Evolutionary conservation across 441 rosid species (phyloP), one percentile per base, ranked within the genome.

Genomic region (Populus hybrid): DNA sequence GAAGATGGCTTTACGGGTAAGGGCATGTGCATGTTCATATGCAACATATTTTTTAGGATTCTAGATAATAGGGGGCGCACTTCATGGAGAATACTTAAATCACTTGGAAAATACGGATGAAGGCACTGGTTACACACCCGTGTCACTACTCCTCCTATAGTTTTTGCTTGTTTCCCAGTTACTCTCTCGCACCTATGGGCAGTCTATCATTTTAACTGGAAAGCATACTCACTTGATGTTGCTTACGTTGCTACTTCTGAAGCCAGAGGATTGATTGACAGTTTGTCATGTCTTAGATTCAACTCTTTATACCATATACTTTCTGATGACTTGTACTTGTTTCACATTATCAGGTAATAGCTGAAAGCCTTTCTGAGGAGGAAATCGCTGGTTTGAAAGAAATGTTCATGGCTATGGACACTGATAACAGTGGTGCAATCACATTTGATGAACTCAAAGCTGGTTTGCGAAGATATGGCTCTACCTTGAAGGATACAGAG

Each of bases 401-500:
- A 86, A 94, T 97, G 98, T 97, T 97, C 82, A 84, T 77, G 76
- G 85, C 98, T 67, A 97, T 97, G 97, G 99, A 97, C 86, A 97
- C 98, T 46, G 98, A 94, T 80, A 92, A 82, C 81, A 97, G 99
- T 46, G 99, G 99, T 57, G 99, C 99, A 16, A 94, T 97, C 79
- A 97, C 98, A 76, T 97, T 92, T 83, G 99, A 97, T 83, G 99
- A 97, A 81, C 98, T 97, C 77, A 97, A 94, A 86, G 99, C 98
- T 79, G 99, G 99, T 75, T 85, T 97, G 76, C 86, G 91, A 90
- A 90, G 94, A 91, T 97, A 97, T 85, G 99, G 99, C 26, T 92
- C 98, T 73, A 97, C 98, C n/a, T 69, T 97, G 89, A 94, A 97
- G 82, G 99, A 97, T 78, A 87, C 90, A 0, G 99, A 97, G 87